A percentile compares a stretch with the other conserved stretches of the same genome.
These are phyloP conservation scores for Colletotrichum camelliae DNA, from an alignment of 2,329 filamentous ascomycete genomes.

Conservation along the genomic window DNA sequence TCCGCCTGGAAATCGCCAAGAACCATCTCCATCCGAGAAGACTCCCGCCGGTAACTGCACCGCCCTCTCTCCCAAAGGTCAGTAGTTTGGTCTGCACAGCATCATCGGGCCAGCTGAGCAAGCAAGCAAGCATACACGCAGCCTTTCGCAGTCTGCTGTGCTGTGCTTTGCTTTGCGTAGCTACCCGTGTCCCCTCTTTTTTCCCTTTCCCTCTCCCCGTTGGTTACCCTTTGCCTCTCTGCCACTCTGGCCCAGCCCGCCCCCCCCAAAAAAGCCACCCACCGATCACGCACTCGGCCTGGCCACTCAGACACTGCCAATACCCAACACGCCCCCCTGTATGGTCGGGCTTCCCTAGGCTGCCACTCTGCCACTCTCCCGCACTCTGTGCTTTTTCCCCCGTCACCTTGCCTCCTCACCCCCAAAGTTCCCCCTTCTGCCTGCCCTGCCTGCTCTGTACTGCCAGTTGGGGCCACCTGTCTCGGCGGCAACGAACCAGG, in stretches of 20 bases:
- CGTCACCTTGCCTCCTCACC: constrained; percentile 13
- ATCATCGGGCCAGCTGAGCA: neutral
- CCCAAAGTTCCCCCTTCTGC: neutral
- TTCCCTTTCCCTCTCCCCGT: neutral
- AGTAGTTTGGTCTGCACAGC: neutral
- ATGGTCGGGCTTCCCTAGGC: constrained; percentile 17
- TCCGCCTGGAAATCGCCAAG: constrained; percentile 8
- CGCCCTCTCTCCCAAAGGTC: constrained; percentile 9
- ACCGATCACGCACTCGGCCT: constrained; percentile 14
- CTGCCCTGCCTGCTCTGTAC: neutral
- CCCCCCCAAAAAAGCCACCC: neutral
- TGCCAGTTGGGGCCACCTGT: constrained; percentile 40
- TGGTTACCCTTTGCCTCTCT: neutral
- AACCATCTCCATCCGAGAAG: neutral
- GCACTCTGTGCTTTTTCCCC: neutral
- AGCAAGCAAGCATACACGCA: neutral
- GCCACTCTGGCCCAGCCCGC: neutral
- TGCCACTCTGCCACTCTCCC: constrained; percentile 5
- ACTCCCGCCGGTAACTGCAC: constrained; percentile 8
- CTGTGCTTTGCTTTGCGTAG: neutral
- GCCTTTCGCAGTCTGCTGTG: neutral
- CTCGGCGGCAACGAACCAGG: constrained; percentile 20
- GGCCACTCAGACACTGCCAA: constrained; percentile 3
- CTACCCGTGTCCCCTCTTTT: neutral
- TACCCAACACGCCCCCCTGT: constrained; percentile 6